These are phyloP conservation scores for Schizophyllum amplum DNA, from an alignment of 1,284 basidiomycete genomes.

Conservation along the genomic window DNA sequence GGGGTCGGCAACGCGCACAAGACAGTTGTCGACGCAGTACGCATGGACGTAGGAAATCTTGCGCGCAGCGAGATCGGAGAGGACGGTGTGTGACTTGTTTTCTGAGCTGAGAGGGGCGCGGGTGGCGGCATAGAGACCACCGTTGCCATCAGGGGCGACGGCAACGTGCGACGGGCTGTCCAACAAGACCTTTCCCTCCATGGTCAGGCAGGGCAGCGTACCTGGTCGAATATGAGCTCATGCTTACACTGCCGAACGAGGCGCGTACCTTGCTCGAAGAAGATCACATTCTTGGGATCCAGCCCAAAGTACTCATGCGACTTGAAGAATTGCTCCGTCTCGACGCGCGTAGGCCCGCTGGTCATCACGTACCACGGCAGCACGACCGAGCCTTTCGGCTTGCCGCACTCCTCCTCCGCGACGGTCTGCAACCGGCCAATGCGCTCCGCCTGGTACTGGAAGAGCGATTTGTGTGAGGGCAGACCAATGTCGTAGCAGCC, in stretches of 20 bases:
- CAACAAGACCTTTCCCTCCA: conserved; percentile 92
- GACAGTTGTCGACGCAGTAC: conserved; percentile 98
- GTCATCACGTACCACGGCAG: conserved; percentile 99
- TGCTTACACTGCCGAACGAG: conserved; percentile 3
- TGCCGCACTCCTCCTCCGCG: conserved; percentile 52
- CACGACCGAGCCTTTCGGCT: conserved; percentile 48
- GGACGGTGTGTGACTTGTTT: conserved; percentile 62
- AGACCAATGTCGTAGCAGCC: conserved; percentile 97
- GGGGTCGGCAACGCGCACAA: conserved; percentile 95
- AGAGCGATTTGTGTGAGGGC: conserved; percentile 88
- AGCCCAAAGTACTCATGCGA: conserved; percentile 83
- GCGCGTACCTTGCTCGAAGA: conserved; percentile 92
- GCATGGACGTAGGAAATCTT: conserved; percentile 87
- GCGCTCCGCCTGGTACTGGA: conserved; percentile 95
- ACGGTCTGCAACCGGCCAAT: conserved; percentile 79
- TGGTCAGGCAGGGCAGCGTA: conserved; percentile 89
- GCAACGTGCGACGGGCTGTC: conserved; percentile 74
- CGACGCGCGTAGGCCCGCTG: conserved; percentile 85
- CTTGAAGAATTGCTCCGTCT: conserved; percentile 84
- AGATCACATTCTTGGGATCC: conserved; percentile 70
- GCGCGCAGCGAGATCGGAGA: conserved; percentile 76
- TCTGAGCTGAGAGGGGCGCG: conserved; percentile 66
- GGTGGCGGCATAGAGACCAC: conserved; percentile 92
- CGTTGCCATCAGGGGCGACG: conserved; percentile 96
- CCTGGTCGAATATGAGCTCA: conserved; percentile 39